phyloP scores from a whole-genome alignment of 176 grass and related monocot genomes.

The Oropetium thomaeum region DNA sequence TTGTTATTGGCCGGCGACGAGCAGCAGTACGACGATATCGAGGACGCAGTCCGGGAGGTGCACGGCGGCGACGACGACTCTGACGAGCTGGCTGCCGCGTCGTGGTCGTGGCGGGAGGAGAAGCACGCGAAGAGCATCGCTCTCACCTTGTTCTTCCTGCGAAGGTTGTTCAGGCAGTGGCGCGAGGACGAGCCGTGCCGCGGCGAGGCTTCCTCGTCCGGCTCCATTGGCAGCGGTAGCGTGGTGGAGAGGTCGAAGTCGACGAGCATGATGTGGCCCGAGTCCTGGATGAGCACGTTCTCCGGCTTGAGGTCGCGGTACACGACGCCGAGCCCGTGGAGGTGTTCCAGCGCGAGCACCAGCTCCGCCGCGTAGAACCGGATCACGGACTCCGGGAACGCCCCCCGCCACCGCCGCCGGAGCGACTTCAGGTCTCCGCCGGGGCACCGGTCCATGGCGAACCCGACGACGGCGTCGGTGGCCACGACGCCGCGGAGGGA shows the following conservation, averaged over 20 bases:
- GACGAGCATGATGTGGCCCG: slow-evolving; percentile 75
- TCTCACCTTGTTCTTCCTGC: slow-evolving; percentile 26
- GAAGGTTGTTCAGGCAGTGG: neutral
- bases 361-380: slow-evolving; percentile 79
- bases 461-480: slow-evolving; percentile 66
- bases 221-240: neutral
- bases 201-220: too few species aligned
- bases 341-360: slow-evolving; percentile 70
- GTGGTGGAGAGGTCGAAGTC: slow-evolving; percentile 87
- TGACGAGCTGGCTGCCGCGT: too few species aligned
- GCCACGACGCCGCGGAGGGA: slow-evolving; percentile 69
- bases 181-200: too few species aligned
- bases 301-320: slow-evolving; percentile 97
- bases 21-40: neutral
- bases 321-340: slow-evolving; percentile 71
- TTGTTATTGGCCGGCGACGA: neutral
- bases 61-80: neutral
- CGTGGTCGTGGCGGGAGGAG: too few species aligned
- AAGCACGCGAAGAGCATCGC: too few species aligned
- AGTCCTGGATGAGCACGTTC: slow-evolving; percentile 78
- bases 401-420: slow-evolving; percentile 31
- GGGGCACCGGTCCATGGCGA: slow-evolving; percentile 61
- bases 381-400: slow-evolving; percentile 65
- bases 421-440: slow-evolving; percentile 70
- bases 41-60: neutral